Percentiles rank a stretch among this genome's conserved stretches.
Evolutionary conservation across 345 rosid genomes (phyloP).

Genomic region (Psidium friedrichsthalianum): DNA sequence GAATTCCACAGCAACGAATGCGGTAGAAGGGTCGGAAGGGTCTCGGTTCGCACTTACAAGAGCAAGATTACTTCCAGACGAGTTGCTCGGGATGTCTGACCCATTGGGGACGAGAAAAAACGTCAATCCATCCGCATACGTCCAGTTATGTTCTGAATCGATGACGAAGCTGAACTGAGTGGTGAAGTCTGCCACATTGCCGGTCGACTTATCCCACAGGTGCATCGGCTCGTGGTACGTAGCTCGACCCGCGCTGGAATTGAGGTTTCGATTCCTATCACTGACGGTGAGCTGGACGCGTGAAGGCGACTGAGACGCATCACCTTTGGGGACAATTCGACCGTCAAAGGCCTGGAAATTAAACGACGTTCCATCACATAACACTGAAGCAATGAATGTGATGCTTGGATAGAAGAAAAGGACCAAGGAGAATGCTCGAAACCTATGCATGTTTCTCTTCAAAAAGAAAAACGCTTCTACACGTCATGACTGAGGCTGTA

Average conservation of each 20-base stretch:
- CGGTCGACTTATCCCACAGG: background rate
- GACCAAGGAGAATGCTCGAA: background rate
- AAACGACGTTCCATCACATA: background rate
- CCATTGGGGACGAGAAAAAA: constrained; percentile 5
- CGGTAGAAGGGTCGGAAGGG: background rate
- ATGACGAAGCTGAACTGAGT: constrained; percentile 11
- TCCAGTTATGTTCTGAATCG: background rate
- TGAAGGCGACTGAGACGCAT: background rate
- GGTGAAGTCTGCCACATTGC: background rate
- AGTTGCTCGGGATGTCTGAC: background rate
- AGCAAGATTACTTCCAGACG: background rate
- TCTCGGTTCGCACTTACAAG: background rate
- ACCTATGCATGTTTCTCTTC: background rate
- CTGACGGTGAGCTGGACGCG: background rate
- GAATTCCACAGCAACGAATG: constrained; percentile 11
- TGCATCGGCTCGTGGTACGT: background rate
- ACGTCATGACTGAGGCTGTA: background rate
- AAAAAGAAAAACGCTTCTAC: background rate
- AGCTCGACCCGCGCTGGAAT: background rate
- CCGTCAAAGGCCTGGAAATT: background rate
- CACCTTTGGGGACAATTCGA: background rate
- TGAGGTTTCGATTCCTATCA: too few species aligned
- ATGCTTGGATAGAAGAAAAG: background rate
- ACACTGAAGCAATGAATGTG: background rate
- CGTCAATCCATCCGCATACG: background rate